phyloP scores from a whole-genome alignment of 495 filamentous ascomycete species.

The Bathelium albidoporum region DNA sequence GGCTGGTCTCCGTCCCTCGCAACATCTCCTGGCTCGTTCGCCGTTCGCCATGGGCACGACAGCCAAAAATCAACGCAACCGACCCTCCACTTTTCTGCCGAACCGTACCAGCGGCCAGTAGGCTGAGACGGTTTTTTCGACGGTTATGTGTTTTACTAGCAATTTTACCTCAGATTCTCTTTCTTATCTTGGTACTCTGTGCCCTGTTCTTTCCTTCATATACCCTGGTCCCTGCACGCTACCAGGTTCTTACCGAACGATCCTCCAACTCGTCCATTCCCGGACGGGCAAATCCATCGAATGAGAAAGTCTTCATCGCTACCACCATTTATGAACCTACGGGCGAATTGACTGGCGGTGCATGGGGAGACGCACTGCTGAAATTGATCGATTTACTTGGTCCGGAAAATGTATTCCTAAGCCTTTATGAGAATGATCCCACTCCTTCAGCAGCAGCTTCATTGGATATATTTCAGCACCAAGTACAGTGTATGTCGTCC shows the following conservation, averaged over 20 bases:
- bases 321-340: slow-evolving; percentile 60
- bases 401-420: slow-evolving; percentile 45
- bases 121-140: not conserved
- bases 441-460: slow-evolving; percentile 36
- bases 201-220: slow-evolving; percentile 52
- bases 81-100: not conserved
- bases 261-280: slow-evolving; percentile 28
- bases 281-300: slow-evolving; percentile 51
- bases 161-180: slow-evolving; percentile 1
- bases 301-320: slow-evolving; percentile 66
- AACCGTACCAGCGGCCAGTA: not conserved
- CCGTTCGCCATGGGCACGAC: not conserved
- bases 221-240: slow-evolving; percentile 43
- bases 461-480: slow-evolving; percentile 31
- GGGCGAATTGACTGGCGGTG: slow-evolving; percentile 48
- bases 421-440: slow-evolving; percentile 63
- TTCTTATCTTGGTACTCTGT: slow-evolving; percentile 6
- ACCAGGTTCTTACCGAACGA: slow-evolving; percentile 32
- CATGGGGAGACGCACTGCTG: slow-evolving; percentile 55
- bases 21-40: not conserved
- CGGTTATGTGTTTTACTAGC: not conserved
- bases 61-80: not conserved
- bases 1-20: not conserved
- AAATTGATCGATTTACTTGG: slow-evolving; percentile 53
- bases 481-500: slow-evolving; percentile 35